phyloP scores from a whole-genome alignment of 306 rosid species.

The Cicer yamashitae region DNA sequence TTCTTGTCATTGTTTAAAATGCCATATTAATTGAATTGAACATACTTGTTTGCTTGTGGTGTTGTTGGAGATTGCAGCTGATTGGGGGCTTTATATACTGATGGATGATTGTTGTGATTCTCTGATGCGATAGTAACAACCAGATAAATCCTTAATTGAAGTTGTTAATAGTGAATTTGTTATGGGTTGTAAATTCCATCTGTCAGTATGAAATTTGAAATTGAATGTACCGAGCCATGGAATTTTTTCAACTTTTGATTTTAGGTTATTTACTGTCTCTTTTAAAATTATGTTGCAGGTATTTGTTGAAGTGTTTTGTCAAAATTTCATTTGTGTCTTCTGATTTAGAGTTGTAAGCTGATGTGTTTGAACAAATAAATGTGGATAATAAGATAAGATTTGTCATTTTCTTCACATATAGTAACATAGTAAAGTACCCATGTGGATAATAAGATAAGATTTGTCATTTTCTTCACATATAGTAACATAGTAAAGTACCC shows the following conservation, averaged over 20 bases:
- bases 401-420: neutral
- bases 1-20: slow-evolving; percentile 13
- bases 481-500: neutral
- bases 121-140: neutral
- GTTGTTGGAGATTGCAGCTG: slow-evolving; percentile 33
- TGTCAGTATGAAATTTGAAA: neutral
- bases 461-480: neutral
- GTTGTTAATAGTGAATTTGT: neutral
- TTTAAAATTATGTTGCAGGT: neutral
- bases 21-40: neutral
- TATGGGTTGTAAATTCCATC: neutral
- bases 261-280: neutral
- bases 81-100: neutral
- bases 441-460: neutral
- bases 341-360: too few species aligned
- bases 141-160: neutral
- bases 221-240: neutral
- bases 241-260: neutral
- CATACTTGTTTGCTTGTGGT: slow-evolving; percentile 20
- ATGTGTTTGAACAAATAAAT: too few species aligned
- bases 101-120: slow-evolving; percentile 15
- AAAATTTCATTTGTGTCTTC: too few species aligned
- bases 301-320: neutral
- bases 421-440: neutral
- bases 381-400: neutral